Evolutionary conservation across 179 eudicot genomes (phyloP), one percentile per base, ranked within the genome.

Genomic region (Silene coronaria): DNA sequence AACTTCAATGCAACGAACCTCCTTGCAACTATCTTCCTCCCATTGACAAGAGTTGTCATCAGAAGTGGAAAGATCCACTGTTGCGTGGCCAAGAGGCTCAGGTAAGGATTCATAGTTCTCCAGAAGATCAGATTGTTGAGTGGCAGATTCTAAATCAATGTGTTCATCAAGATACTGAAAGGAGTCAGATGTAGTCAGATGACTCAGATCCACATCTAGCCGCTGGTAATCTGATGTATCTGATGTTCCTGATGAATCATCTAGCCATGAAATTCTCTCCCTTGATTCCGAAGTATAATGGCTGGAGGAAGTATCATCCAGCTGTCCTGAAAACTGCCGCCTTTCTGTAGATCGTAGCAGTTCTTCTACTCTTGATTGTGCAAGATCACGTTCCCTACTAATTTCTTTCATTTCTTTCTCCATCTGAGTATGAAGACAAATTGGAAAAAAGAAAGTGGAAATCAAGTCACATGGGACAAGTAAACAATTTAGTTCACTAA

Each of bases 371-470:
- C 82, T 92, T 12, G 86, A 84, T 80, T 84, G 89, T 77, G 98
- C 97, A 53, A 82, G 77, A 70, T 91, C 96, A 6, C 92, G 93
- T 62, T 93, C 91, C 46, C 72, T 78, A 67, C 88, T 91, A 68
- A 93, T 77, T 70, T 86, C 97, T 78, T 77, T 86, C 71, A 93
- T 89, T 80, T 93, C 97, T 68, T 84, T 82, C 68, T 88, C 93
- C 98, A 91, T 91, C 96, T 92, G 86, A 63, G 4, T 23, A 16
- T 51, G 21, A 51, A 51, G 58, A 17, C 16, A 51, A 16, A 51
- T 51, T 5, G 58, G 19, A 42, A 42, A 42, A 42, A 42, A 5
- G 6, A 8, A 8, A 5, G 2, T 3, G 11, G 6, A 42, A 42
- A 42, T 42, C 46, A 10, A 11, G 48, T 1, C 48, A 42, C 6